A percentile compares a stretch with the other conserved stretches of the same genome.
These are phyloP conservation scores for Parachaetomium inaequale DNA, from an alignment of 495 filamentous ascomycete species.

Conservation along the genomic window DNA sequence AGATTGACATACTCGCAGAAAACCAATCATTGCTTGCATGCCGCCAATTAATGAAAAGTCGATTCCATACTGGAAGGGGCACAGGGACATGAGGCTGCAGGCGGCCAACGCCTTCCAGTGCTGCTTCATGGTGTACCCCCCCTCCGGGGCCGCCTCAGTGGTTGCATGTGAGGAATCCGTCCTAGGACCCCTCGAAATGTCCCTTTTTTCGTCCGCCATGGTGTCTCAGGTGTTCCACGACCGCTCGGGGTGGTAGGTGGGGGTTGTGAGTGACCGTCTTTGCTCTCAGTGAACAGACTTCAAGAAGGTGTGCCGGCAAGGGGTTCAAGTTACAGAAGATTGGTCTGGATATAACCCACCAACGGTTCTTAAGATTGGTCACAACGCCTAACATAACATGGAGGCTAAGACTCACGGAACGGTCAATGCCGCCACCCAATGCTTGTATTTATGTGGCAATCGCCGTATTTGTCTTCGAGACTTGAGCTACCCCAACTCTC, in stretches of 20 bases:
- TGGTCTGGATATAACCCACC: too few relatives aligned
- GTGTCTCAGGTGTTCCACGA: neutral
- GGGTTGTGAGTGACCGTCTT: neutral
- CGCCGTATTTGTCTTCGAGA: neutral
- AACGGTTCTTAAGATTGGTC: too few relatives aligned
- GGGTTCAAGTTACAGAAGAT: too few relatives aligned
- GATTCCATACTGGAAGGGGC: slow-evolving; percentile 60
- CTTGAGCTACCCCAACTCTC: neutral
- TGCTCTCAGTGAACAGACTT: neutral
- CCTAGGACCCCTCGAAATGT: neutral
- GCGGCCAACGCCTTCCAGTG: slow-evolving; percentile 44
- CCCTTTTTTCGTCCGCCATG: slow-evolving; percentile 1
- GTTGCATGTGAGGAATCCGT: neutral
- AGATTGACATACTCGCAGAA: slow-evolving; percentile 42
- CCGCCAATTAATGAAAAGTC: slow-evolving; percentile 62
- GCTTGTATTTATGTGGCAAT: too few relatives aligned
- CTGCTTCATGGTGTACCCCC: slow-evolving; percentile 23
- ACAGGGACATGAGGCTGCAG: slow-evolving; percentile 47
- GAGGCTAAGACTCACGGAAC: too few relatives aligned
- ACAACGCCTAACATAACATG: too few relatives aligned
- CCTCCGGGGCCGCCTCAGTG: neutral
- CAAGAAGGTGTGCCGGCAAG: too few relatives aligned
- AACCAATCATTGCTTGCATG: slow-evolving; percentile 59
- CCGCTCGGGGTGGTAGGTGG: neutral
- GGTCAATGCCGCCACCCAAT: too few relatives aligned